Percentiles rank a stretch among this genome's conserved stretches.
phyloP scores from a whole-genome alignment of 2,329 filamentous ascomycete species.

The Trichoderma lentiforme region DNA sequence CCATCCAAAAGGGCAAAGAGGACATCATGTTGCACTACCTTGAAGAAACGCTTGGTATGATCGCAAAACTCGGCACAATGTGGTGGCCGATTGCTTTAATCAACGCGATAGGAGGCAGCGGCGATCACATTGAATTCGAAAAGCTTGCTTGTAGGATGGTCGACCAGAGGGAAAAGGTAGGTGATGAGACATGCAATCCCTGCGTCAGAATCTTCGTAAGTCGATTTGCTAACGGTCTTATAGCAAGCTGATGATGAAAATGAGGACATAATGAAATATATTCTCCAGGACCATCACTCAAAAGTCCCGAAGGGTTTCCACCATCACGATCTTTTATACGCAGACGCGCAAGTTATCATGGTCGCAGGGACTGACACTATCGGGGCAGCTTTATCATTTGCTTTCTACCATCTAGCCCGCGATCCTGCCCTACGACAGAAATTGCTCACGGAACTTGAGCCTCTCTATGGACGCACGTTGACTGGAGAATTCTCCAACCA shows the following conservation, averaged over 20 bases:
- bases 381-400: neutral
- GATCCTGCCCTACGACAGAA: slow-evolving; percentile 14
- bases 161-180: neutral
- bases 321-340: slow-evolving; percentile 23
- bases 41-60: slow-evolving; percentile 22
- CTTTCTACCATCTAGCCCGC: neutral
- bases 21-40: slow-evolving; percentile 25
- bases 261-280: slow-evolving; percentile 27
- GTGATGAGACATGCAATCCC: neutral
- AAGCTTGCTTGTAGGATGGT: neutral
- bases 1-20: slow-evolving; percentile 25
- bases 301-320: slow-evolving; percentile 25
- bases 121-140: neutral
- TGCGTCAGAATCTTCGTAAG: neutral
- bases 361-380: slow-evolving; percentile 20
- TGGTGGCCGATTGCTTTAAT: slow-evolving; percentile 25
- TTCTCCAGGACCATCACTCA: slow-evolving; percentile 24
- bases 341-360: slow-evolving; percentile 24
- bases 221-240: neutral
- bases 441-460: slow-evolving; percentile 19
- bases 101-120: slow-evolving; percentile 11
- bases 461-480: slow-evolving; percentile 19
- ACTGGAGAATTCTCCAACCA: slow-evolving; percentile 21
- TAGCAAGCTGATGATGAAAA: slow-evolving; percentile 19
- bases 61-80: slow-evolving; percentile 22